Evolutionary conservation across 306 rosid genomes (phyloP).

Genomic region (Gillenia trifoliata): DNA sequence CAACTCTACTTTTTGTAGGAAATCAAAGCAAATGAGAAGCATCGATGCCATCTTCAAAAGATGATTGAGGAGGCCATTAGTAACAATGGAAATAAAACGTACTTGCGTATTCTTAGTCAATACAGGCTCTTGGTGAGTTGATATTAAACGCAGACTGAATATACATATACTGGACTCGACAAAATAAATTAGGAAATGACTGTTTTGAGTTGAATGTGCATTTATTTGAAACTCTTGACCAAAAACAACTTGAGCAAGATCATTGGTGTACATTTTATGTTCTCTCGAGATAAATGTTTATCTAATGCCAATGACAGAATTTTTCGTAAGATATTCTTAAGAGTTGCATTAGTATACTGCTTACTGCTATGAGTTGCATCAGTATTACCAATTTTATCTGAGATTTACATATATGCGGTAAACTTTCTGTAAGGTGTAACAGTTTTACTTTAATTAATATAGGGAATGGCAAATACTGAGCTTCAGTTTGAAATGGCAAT

Average conservation of each 20-base stretch:
- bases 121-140: constrained; percentile 60
- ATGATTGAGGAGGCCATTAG: constrained; percentile 59
- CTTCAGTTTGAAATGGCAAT: constrained; percentile 65
- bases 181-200: not conserved
- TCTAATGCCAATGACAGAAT: not conserved
- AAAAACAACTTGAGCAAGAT: constrained; percentile 3
- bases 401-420: not conserved
- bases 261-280: not conserved
- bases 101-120: constrained; percentile 54
- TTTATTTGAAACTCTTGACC: not conserved
- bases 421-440: constrained; percentile 1
- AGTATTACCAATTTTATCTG: not conserved
- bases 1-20: constrained; percentile 33
- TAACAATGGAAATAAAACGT: constrained; percentile 52
- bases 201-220: not conserved
- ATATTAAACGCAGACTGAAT: not conserved
- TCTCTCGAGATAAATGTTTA: not conserved
- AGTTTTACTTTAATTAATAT: not conserved
- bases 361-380: not conserved
- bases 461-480: constrained; percentile 62
- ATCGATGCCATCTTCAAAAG: constrained; percentile 47
- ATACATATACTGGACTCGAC: not conserved
- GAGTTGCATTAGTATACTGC: not conserved
- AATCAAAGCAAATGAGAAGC: constrained; percentile 57
- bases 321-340: not conserved